Evolutionary conservation across 73 alveolate genomes (phyloP), one percentile per base, ranked within the genome.

Genomic region (Stentor coeruleus): DNA sequence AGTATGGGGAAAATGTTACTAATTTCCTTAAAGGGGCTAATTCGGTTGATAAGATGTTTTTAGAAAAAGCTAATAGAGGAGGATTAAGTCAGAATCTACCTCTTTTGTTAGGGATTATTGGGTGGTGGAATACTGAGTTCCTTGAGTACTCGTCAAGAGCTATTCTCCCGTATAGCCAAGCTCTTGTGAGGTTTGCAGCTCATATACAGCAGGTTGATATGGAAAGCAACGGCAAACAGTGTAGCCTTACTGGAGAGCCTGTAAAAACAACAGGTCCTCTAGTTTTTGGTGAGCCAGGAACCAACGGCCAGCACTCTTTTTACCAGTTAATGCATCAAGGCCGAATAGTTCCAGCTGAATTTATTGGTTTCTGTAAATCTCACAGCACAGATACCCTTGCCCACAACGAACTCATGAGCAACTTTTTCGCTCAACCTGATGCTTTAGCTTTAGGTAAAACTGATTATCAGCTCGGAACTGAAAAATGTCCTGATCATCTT

Each of bases 401-500:
- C 11, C 83, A 75, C 39, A 75, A 39, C 39, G 83, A 75, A 75
- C 38, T 75, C 11, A 95, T 95, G 99, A 85, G 96, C 81, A 95
- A 95, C 88, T 95, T 95, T 97, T 95, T 95, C 41, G 99, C 99
- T 39, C 95, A 95, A 83, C 99, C 99, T 35, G 99, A 95, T 81
- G 99, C 99, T n/a, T 88, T 95, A 40, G 99, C 99, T 0, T 89
- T 87, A 31, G 99, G 99, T 20, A 93, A 88, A 83, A 84, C 92
- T 31, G 31, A 14, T 59, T 58, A 79, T 30, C 58, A 79, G 85
- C 74, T 37, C 0, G 20, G 72, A 76, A 35, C 77, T 3, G 97
- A 93, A 35, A 88, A 86, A 14, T 90, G 94, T 58, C 98, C 99
- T 0, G 97, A 91, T 39, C 81, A 57, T 36, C 88, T 95, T 26